Evolutionary conservation across 2,329 filamentous ascomycete genomes (phyloP).

Genomic region (Daldinia sp.): DNA sequence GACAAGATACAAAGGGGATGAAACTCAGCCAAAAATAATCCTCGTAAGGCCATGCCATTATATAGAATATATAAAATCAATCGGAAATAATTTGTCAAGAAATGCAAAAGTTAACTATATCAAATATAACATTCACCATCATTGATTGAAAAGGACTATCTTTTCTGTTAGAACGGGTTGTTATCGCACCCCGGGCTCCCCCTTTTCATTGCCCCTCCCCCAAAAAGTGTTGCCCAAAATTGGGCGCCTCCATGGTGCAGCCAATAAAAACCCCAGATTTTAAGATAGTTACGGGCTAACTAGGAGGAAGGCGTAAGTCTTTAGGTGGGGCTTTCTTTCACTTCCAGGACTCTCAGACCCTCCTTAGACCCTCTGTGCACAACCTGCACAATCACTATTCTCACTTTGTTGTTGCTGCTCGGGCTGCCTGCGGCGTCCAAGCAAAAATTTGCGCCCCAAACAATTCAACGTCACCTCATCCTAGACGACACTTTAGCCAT

Average conservation of each 20-base stretch:
- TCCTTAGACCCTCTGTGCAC: conserved; percentile 22
- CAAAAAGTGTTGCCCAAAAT: conserved; percentile 15
- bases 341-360: background rate
- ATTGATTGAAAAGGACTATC: too few species aligned
- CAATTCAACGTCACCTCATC: conserved; percentile 66
- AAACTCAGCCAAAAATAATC: too few species aligned
- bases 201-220: background rate
- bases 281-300: conserved; percentile 5
- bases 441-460: conserved; percentile 63
- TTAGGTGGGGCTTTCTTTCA: conserved; percentile 7
- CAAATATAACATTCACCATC: too few species aligned
- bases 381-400: conserved; percentile 26
- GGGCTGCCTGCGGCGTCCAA: conserved; percentile 35
- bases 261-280: background rate
- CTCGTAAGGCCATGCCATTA: too few species aligned
- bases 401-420: conserved; percentile 33
- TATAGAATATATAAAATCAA: too few species aligned
- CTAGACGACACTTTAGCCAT: conserved; percentile 55
- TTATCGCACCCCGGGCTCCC: conserved; percentile 2
- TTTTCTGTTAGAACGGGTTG: background rate
- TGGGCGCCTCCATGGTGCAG: background rate
- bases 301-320: conserved; percentile 6
- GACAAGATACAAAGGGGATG: too few species aligned
- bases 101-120: too few species aligned
- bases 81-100: too few species aligned